Evolutionary conservation across 1,284 basidiomycete genomes (phyloP).

Genomic region (Melampsora larici-populina): DNA sequence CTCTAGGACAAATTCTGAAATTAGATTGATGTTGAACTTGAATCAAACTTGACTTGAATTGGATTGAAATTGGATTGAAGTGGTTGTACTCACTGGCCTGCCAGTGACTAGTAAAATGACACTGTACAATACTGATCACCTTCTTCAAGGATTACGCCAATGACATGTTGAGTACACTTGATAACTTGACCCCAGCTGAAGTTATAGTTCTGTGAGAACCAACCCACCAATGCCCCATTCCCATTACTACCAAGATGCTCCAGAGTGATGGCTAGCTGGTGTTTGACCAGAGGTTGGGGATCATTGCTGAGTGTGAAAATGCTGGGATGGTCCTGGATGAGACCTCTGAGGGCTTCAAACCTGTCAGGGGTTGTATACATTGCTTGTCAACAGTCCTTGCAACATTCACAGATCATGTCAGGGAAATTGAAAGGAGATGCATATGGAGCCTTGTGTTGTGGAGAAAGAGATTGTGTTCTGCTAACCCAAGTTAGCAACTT

Average conservation of each 20-base stretch:
- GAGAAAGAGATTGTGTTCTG: neutral
- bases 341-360: neutral
- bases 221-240: slow-evolving; percentile 11
- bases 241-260: slow-evolving; percentile 20
- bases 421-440: neutral
- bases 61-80: no score
- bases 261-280: no score
- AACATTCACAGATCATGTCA: no score
- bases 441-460: neutral
- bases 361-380: neutral
- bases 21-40: no score
- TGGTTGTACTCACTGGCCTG: no score
- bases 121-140: neutral
- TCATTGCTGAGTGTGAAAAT: neutral
- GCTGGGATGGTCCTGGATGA: neutral
- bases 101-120: no score
- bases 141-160: neutral
- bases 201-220: neutral
- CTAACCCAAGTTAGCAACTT: neutral
- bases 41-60: no score
- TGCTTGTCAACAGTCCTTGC: neutral
- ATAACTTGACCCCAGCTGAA: slow-evolving; percentile 1
- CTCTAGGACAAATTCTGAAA: no score
- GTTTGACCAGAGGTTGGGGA: neutral
- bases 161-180: neutral